These are phyloP conservation scores for Tricholoma matsutake DNA, from an alignment of 768 basidiomycete species.

Conservation along the genomic window DNA sequence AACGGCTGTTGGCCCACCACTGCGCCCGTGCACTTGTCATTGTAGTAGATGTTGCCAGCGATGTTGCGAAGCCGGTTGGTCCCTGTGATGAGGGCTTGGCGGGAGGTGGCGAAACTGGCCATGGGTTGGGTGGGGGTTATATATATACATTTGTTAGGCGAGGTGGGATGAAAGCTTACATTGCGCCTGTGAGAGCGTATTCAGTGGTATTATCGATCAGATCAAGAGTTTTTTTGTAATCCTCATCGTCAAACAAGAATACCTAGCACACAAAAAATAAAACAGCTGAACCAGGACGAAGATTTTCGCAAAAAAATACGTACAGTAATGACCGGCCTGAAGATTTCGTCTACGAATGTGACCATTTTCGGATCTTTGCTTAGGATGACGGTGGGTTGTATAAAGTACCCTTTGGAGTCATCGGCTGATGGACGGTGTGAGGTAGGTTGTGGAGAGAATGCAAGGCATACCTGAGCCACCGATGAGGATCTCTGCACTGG, in stretches of 20 bases:
- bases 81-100: constrained; percentile 74
- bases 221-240: constrained; percentile 84
- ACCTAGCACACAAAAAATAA: constrained; percentile 42
- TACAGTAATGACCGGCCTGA: constrained; percentile 93
- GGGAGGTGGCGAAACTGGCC: constrained; percentile 84
- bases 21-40: constrained; percentile 98
- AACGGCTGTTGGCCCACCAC: constrained; percentile 98
- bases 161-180: constrained; percentile 47
- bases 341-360: constrained; percentile 94
- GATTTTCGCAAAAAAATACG: constrained; percentile 11
- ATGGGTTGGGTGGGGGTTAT: not conserved
- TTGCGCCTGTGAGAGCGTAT: constrained; percentile 93
- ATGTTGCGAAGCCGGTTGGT: constrained; percentile 84
- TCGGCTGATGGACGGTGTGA: constrained; percentile 47
- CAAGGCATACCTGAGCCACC: constrained; percentile 68
- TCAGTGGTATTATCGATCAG: constrained; percentile 82
- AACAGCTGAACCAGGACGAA: not conserved
- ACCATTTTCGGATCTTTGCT: constrained; percentile 87
- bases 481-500: constrained; percentile 84
- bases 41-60: constrained; percentile 97
- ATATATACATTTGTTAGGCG: not conserved
- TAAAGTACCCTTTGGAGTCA: constrained; percentile 88
- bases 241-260: constrained; percentile 84
- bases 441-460: not conserved
- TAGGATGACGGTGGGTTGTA: constrained; percentile 92